Percentiles rank a stretch among this genome's conserved stretches.
phyloP scores from a whole-genome alignment of 2,329 filamentous ascomycete genomes.

The Colletotrichum horii region DNA sequence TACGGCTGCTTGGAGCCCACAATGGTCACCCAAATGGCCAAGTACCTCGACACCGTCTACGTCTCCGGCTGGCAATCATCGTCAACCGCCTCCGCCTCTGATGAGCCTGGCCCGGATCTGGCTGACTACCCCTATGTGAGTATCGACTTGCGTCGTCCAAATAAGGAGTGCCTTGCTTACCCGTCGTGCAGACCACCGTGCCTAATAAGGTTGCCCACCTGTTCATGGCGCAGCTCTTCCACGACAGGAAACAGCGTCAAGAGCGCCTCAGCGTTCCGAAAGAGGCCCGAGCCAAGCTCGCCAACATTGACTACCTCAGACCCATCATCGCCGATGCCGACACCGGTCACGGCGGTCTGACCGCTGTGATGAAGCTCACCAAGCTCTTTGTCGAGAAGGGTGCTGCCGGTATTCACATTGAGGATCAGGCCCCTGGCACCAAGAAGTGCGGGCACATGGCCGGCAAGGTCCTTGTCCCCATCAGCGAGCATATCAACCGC shows the following conservation, averaged over 20 bases:
- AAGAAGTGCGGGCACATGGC: slow-evolving; percentile 99
- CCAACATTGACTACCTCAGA: slow-evolving; percentile 90
- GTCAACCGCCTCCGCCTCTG: slow-evolving; percentile 90
- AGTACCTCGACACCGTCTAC: slow-evolving; percentile 98
- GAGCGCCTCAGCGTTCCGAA: slow-evolving; percentile 83
- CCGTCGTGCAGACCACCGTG: slow-evolving; percentile 77
- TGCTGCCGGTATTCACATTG: slow-evolving; percentile 96
- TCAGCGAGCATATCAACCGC: slow-evolving; percentile 97
- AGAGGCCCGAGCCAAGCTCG: slow-evolving; percentile 71
- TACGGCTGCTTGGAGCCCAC: slow-evolving; percentile 98
- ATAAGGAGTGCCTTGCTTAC: background rate
- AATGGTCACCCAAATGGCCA: slow-evolving; percentile 99
- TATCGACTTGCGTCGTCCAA: slow-evolving; percentile 11
- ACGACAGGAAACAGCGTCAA: slow-evolving; percentile 98
- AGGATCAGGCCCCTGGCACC: slow-evolving; percentile 96
- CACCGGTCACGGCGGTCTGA: slow-evolving; percentile 94
- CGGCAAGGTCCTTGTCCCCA: slow-evolving; percentile 95
- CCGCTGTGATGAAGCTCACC: slow-evolving; percentile 99
- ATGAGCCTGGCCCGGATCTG: slow-evolving; percentile 96
- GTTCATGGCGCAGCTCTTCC: slow-evolving; percentile 98
- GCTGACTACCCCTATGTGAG: slow-evolving; percentile 93
- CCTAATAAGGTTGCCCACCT: slow-evolving; percentile 98
- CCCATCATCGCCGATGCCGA: slow-evolving; percentile 97
- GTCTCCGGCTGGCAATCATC: slow-evolving; percentile 99
- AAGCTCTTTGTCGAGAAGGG: slow-evolving; percentile 97